A percentile compares a stretch with the other conserved stretches of the same genome.
These are phyloP conservation scores for Metschnikowia peoriensis DNA, from an alignment of 805 yeast genomes.

Conservation along the genomic window DNA sequence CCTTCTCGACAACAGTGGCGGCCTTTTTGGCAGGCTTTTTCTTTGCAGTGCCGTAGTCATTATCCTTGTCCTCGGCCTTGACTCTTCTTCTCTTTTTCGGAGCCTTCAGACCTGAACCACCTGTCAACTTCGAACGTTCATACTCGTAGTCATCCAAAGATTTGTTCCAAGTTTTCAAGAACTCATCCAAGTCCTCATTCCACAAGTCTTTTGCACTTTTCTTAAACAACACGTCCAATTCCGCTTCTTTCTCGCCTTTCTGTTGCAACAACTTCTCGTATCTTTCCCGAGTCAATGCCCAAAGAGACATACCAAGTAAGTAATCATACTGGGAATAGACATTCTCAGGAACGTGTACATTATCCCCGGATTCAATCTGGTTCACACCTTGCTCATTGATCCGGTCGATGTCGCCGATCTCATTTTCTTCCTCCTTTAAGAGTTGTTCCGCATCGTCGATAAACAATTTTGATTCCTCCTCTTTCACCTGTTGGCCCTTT, in stretches of 20 bases:
- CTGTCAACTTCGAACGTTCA: conserved; percentile 50
- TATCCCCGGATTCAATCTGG: conserved; percentile 30
- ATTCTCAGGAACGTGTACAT: conserved; percentile 49
- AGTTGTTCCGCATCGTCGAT: conserved; percentile 26
- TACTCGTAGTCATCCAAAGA: conserved; percentile 66
- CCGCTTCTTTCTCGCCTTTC: conserved; percentile 67
- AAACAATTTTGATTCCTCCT: conserved; percentile 27
- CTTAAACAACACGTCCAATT: conserved; percentile 62
- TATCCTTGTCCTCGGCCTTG: conserved; percentile 15
- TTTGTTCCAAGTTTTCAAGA: conserved; percentile 61
- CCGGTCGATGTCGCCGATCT: conserved; percentile 23
- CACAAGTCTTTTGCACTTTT: conserved; percentile 84
- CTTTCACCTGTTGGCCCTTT: conserved; percentile 60
- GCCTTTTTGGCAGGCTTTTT: conserved; percentile 13
- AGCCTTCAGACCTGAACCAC: conserved; percentile 37
- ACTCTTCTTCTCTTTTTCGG: conserved; percentile 34
- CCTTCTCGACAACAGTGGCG: background rate
- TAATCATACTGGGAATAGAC: conserved; percentile 75
- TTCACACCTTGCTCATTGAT: conserved; percentile 23
- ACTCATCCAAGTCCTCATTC: conserved; percentile 77
- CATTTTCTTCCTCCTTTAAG: conserved; percentile 45
- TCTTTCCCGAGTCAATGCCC: conserved; percentile 90
- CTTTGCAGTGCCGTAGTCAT: conserved; percentile 13
- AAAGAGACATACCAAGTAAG: conserved; percentile 84
- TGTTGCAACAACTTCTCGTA: conserved; percentile 78